These are phyloP conservation scores for Angomonas ambiguus DNA, from an alignment of 208 protist genomes.

Conservation along the genomic window DNA sequence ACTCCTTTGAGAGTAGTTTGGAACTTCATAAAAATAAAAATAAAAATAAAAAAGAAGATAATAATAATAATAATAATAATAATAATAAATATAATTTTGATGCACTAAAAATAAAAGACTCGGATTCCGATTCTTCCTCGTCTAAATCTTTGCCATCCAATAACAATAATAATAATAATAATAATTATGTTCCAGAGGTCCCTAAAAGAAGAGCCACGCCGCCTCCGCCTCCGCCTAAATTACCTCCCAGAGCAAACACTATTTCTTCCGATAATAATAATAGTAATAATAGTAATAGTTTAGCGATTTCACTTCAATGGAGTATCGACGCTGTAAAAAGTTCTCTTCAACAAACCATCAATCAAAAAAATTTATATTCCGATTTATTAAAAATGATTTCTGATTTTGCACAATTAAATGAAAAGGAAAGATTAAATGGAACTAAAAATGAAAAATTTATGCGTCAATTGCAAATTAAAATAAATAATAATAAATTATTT, in stretches of 20 bases:
- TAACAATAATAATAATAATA: slow-evolving; percentile 1
- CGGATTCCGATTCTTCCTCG: background rate
- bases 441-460: slow-evolving; percentile 2
- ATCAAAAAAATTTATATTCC: background rate
- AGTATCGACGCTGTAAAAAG: background rate
- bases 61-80: slow-evolving; percentile 1
- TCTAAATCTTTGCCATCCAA: no score
- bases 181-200: background rate
- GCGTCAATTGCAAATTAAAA: background rate
- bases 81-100: background rate
- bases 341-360: background rate
- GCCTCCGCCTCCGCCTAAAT: background rate
- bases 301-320: background rate
- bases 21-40: slow-evolving; percentile 2
- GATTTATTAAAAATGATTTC: background rate
- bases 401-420: background rate
- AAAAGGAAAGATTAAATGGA: background rate
- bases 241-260: background rate
- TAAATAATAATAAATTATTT: background rate
- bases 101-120: background rate
- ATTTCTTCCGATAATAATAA: background rate
- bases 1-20: background rate
- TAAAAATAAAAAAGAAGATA: slow-evolving; percentile 1
- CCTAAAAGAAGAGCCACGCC: background rate
- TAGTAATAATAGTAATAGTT: background rate